A percentile compares a stretch with the other conserved stretches of the same genome.
These are phyloP conservation scores for Soucietia sequanensis DNA, from an alignment of 805 yeast species.

Conservation along the genomic window DNA sequence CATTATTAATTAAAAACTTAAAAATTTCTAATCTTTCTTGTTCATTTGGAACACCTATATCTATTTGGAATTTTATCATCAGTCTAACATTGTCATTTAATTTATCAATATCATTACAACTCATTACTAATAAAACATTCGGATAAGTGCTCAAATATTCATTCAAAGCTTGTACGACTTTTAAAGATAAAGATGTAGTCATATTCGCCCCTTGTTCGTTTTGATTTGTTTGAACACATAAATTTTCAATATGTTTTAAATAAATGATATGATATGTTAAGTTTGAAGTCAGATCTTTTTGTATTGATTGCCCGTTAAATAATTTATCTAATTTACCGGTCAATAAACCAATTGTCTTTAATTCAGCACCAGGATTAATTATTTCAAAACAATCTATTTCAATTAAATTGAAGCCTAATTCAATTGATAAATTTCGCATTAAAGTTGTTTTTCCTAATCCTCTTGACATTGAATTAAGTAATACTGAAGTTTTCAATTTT, in stretches of 20 bases:
- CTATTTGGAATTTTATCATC: slow-evolving; percentile 72
- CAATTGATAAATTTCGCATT: slow-evolving; percentile 51
- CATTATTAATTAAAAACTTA: slow-evolving; percentile 40
- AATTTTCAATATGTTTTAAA: slow-evolving; percentile 70
- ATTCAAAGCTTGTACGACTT: slow-evolving; percentile 54
- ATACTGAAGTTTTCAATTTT: slow-evolving; percentile 56
- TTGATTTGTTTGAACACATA: slow-evolving; percentile 66
- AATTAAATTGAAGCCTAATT: slow-evolving; percentile 63
- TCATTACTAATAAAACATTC: slow-evolving; percentile 53
- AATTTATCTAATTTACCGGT: slow-evolving; percentile 73
- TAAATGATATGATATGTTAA: slow-evolving; percentile 45
- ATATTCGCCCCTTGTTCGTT: slow-evolving; percentile 44
- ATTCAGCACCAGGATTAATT: slow-evolving; percentile 66
- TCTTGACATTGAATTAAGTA: slow-evolving; percentile 66
- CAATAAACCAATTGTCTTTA: slow-evolving; percentile 75
- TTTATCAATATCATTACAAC: slow-evolving; percentile 69
- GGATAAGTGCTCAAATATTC: slow-evolving; percentile 47
- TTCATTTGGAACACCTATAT: slow-evolving; percentile 76
- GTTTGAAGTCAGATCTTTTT: slow-evolving; percentile 13
- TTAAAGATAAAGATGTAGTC: slow-evolving; percentile 48
- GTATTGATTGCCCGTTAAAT: slow-evolving; percentile 35
- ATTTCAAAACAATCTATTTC: slow-evolving; percentile 70
- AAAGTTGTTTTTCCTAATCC: slow-evolving; percentile 78
- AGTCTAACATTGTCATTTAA: slow-evolving; percentile 66
- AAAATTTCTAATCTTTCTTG: slow-evolving; percentile 67